phyloP scores from a whole-genome alignment of 2,329 filamentous ascomycete species.

The Aspergillus pseudoviridinutans region DNA sequence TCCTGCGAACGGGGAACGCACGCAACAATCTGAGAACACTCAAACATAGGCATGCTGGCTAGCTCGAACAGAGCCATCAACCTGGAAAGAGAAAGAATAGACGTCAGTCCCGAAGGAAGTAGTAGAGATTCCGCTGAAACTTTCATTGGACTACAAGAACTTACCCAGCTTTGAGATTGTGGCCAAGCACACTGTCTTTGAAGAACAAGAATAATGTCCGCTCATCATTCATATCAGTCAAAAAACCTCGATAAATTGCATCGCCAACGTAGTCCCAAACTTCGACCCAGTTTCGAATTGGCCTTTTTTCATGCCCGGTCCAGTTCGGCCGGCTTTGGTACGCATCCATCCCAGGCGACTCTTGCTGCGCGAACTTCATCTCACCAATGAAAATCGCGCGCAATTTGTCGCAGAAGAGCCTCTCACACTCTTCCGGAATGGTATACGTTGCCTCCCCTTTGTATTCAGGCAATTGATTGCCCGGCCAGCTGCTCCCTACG shows the following conservation, averaged over 20 bases:
- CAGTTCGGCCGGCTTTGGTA: slow-evolving; percentile 34
- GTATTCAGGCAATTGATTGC: slow-evolving; percentile 37
- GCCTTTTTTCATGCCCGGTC: slow-evolving; percentile 18
- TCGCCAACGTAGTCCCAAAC: slow-evolving; percentile 74
- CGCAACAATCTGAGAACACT: slow-evolving; percentile 72
- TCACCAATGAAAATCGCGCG: slow-evolving; percentile 93
- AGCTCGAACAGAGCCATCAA: slow-evolving; percentile 89
- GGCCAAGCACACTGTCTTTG: slow-evolving; percentile 65
- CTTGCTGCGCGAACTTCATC: slow-evolving; percentile 71
- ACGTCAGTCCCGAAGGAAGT: neutral
- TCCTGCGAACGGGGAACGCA: slow-evolving; percentile 72
- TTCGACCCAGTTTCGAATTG: slow-evolving; percentile 35
- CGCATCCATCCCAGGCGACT: slow-evolving; percentile 85
- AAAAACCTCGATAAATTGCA: slow-evolving; percentile 80
- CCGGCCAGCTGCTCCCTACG: slow-evolving; percentile 49
- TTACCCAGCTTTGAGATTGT: slow-evolving; percentile 84
- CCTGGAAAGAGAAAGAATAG: slow-evolving; percentile 40
- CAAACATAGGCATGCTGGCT: slow-evolving; percentile 66
- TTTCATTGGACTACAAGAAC: slow-evolving; percentile 31
- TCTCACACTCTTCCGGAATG: slow-evolving; percentile 99
- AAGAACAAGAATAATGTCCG: slow-evolving; percentile 87
- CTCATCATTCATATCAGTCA: slow-evolving; percentile 65
- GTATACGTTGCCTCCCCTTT: slow-evolving; percentile 89
- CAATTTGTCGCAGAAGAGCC: slow-evolving; percentile 98
- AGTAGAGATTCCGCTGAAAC: neutral